Evolutionary conservation across 75 land plant species (phyloP), one percentile per base, ranked within the genome.

Genomic region (Chamaecyparis obtusa): DNA sequence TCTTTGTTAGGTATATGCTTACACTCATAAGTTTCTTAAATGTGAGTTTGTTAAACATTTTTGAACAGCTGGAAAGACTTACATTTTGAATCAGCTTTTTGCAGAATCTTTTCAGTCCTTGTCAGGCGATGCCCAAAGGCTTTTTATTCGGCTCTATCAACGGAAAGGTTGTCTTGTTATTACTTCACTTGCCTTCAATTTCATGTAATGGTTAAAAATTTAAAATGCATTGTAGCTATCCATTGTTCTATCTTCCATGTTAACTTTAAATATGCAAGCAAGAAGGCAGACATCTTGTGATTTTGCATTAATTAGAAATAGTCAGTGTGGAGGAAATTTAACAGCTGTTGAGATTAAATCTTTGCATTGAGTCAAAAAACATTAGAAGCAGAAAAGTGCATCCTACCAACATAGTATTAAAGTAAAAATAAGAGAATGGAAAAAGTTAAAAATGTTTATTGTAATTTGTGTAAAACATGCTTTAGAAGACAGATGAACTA

Each of bases 141-240:
- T 96, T 56, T 94, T 96, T 86, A 86, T 95, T 89, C 95, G 95
- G 15, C 89, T 96, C 32, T 94, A 91, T 86, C 90, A 90, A 80
- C 89, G 98, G 41, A 96, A 96, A 95, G 98, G 98, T 96, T 86
- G 46, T 36, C 54, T 21, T 43, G 97, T 96, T 86, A 44, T 36
- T 69, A 33, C 56, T 69, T 41, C 35, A 16, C 69, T 77, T 71
- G 75, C 36, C 16, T 44, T 80, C 32, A 30, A 69, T 83, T 76
- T 88, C 11, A 78, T 57, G 33, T 76, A 86, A 36, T 32, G 30
- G 48, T 36, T 64, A 83, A 83, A n/a, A 15, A n/a, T 48, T 36
- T 64, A 83, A 83, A 44, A 15, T 44, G 43, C 15, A 37, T 6
- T 83, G 35, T 83, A 30, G 32, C 55, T 83, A 57, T 46, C 8